phyloP scores from a whole-genome alignment of 495 filamentous ascomycete species.

The Opeltia flavorubescens region DNA sequence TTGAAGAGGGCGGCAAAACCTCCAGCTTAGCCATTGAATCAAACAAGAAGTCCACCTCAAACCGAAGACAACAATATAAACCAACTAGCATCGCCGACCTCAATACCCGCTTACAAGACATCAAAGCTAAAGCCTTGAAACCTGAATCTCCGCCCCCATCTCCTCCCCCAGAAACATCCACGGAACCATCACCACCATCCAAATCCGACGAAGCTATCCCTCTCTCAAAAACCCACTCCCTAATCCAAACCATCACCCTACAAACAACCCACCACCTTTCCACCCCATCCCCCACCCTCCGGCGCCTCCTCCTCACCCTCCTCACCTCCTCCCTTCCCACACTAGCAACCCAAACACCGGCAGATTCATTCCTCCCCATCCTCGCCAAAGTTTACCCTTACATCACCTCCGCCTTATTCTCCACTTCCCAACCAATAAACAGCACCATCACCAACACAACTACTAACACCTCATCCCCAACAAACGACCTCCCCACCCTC shows the following conservation, averaged over 20 bases:
- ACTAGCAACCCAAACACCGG: conserved; percentile 24
- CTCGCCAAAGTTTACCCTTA: conserved; percentile 84
- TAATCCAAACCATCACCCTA: conserved; percentile 53
- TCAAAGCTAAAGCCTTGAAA: not conserved
- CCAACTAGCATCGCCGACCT: conserved; percentile 25
- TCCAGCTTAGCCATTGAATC: conserved; percentile 36
- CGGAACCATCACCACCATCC: conserved; percentile 1
- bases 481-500: conserved; percentile 26
- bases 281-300: conserved; percentile 62
- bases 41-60: conserved; percentile 14
- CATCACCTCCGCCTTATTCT: conserved; percentile 50
- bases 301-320: conserved; percentile 60
- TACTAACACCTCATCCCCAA: conserved; percentile 16
- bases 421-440: conserved; percentile 15
- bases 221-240: conserved; percentile 39
- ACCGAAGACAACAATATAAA: conserved; percentile 30
- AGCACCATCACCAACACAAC: conserved; percentile 8
- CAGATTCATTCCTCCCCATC: conserved; percentile 61
- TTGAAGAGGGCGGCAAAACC: conserved; percentile 62
- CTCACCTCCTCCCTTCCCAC: conserved; percentile 52
- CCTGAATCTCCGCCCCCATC: conserved; percentile 18
- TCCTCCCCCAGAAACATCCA: not conserved
- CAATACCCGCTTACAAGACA: conserved; percentile 10
- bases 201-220: conserved; percentile 31
- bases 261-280: conserved; percentile 77